phyloP scores from a whole-genome alignment of 805 yeast species.

The Ogataea nonfermentans region DNA sequence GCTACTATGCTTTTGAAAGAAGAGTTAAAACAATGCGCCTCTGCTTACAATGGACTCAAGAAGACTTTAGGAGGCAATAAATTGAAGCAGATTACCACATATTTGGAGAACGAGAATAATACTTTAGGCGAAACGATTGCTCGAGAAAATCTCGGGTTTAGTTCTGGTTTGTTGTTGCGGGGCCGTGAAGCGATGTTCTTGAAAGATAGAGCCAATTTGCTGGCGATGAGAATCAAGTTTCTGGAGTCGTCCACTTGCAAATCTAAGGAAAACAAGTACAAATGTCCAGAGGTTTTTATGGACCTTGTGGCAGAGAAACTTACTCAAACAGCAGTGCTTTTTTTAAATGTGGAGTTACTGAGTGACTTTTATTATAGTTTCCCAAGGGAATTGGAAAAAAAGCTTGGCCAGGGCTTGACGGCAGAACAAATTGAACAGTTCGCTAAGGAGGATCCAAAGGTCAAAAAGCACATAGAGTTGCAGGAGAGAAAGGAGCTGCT shows the following conservation, averaged over 20 bases:
- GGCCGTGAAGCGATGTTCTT: slow-evolving; percentile 86
- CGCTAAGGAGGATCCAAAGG: slow-evolving; percentile 93
- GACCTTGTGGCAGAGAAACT: slow-evolving; percentile 90
- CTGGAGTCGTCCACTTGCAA: slow-evolving; percentile 75
- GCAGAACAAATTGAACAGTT: slow-evolving; percentile 80
- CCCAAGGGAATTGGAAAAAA: slow-evolving; percentile 86
- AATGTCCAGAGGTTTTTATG: slow-evolving; percentile 92
- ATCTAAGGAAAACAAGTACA: slow-evolving; percentile 74
- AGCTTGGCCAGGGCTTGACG: slow-evolving; percentile 59
- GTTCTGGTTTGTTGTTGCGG: slow-evolving; percentile 65
- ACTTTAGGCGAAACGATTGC: slow-evolving; percentile 39
- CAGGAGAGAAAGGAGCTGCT: slow-evolving; percentile 90
- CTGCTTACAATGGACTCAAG: slow-evolving; percentile 56
- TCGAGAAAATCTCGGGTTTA: slow-evolving; percentile 81
- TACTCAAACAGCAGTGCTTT: slow-evolving; percentile 89
- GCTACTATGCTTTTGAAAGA: slow-evolving; percentile 72
- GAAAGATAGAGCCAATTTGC: slow-evolving; percentile 64
- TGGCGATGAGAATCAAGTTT: slow-evolving; percentile 73
- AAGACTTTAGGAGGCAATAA: slow-evolving; percentile 80
- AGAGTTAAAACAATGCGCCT: slow-evolving; percentile 80
- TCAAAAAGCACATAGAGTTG: slow-evolving; percentile 85
- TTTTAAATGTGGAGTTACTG: slow-evolving; percentile 87
- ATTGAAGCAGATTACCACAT: slow-evolving; percentile 76
- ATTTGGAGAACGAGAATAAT: slow-evolving; percentile 49
- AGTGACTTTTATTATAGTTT: slow-evolving; percentile 95